A percentile compares a stretch with the other conserved stretches of the same genome.
Conservation (phyloP, 441 rosid species). For the Brassica balearica region DNA sequence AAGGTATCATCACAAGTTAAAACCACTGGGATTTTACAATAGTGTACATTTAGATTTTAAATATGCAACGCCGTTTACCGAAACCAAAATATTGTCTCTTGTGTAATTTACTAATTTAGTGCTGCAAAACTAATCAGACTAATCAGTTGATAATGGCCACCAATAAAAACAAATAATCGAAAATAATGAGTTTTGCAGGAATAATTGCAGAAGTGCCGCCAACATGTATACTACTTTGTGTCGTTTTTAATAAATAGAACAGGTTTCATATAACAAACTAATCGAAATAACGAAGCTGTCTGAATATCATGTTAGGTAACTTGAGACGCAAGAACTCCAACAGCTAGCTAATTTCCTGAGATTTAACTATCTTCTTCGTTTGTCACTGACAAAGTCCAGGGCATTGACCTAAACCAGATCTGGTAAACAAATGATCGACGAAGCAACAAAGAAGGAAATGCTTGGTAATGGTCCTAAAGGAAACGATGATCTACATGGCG, state of each 20-base stretch:
- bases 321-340: neutral
- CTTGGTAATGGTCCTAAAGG: constrained; percentile 39
- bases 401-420: neutral
- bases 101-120: neutral
- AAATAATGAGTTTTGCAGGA: neutral
- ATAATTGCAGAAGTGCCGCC: constrained; percentile 3
- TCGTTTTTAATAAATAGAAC: neutral
- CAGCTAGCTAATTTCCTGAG: neutral
- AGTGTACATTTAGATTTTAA: too few species aligned
- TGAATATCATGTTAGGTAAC: neutral
- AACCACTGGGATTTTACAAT: too few species aligned
- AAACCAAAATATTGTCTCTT: neutral
- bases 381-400: neutral
- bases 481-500: constrained; percentile 56
- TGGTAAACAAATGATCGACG: constrained; percentile 39
- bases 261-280: constrained; percentile 1
- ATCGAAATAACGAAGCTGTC: neutral
- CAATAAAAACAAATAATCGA: neutral
- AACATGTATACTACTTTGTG: neutral
- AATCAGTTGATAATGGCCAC: neutral
- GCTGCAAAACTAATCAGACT: constrained; percentile 5
- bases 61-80: neutral
- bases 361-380: neutral
- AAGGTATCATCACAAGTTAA: too few species aligned
- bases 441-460: constrained; percentile 52